Base-by-base conservation (phyloP, 129 eudicot species). In the Artemisia tridentata region DNA sequence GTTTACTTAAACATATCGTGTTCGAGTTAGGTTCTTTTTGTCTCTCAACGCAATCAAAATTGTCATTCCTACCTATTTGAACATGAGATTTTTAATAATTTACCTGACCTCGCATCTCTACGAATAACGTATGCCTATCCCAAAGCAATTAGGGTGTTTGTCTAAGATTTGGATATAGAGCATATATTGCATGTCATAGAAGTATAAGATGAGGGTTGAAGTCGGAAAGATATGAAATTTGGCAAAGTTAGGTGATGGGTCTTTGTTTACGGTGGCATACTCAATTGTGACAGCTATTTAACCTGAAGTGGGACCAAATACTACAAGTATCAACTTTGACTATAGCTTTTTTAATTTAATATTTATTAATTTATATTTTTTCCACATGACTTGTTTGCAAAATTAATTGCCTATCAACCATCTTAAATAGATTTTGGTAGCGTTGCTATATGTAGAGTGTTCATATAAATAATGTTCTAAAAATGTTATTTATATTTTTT, bases 221-320 rank as follows among this genome's bases (percentile, higher is more conserved):
- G 25, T 4, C 41, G 51, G 3, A 62, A 77, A 49, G 19, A 47
- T 58, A 3, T 3, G 25, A n/a, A 41, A 16, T 54, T 65, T 53
- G 45, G 14, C 38, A 41, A 43, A 77, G 52, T 77, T 52, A 75
- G 81, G 81, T 77, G 76, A 70, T 23, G 72, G 52, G 81, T 77
- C 81, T 77, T 62, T 77, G 76, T 77, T 70, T n/a, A 43, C 51
- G 72, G 72, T 77, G 81, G 72, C 72, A 77, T 77, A 77, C 81
- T 77, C 81, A 77, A 70, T 71, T 71, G 81, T 77, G 81, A 77
- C 81, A 77, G 81, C 81, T 77, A 70, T 70, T 63, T 77, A 69
- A 70, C 81, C 72, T 77, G 81, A 77, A 53, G 56, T 77, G 53
- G 81, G 76, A 34, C 75, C 81, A 65, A 29, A 38, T 41, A 17